These are phyloP conservation scores for Hypholoma sublateritium DNA, from an alignment of 768 basidiomycete genomes.

Conservation along the genomic window DNA sequence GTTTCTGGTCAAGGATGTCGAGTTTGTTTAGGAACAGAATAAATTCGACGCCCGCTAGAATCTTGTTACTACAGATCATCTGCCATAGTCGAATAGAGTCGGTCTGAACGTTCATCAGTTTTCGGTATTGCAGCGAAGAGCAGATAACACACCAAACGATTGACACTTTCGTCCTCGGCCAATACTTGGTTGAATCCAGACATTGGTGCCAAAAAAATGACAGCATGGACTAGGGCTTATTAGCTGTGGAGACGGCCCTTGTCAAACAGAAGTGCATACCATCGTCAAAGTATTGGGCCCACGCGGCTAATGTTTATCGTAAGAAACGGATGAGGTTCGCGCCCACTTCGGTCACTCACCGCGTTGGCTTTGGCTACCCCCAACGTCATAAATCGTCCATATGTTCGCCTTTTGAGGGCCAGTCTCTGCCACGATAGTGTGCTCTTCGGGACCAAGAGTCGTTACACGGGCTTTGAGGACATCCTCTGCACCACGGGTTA, in stretches of 20 bases:
- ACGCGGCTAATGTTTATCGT: slow-evolving; percentile 43
- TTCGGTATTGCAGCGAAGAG: neutral
- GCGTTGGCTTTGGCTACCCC: slow-evolving; percentile 57
- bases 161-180: slow-evolving; percentile 55
- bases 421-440: slow-evolving; percentile 50
- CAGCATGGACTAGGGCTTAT: slow-evolving; percentile 46
- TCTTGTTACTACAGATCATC: slow-evolving; percentile 55
- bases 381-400: slow-evolving; percentile 71
- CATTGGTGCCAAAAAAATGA: slow-evolving; percentile 68
- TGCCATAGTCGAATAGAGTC: slow-evolving; percentile 64
- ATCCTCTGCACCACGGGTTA: slow-evolving; percentile 42
- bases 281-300: slow-evolving; percentile 73
- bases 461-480: slow-evolving; percentile 63
- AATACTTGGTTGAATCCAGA: slow-evolving; percentile 66
- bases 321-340: neutral
- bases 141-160: slow-evolving; percentile 47
- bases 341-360: slow-evolving; percentile 31
- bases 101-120: slow-evolving; percentile 30
- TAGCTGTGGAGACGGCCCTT: neutral
- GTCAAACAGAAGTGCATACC: slow-evolving; percentile 32
- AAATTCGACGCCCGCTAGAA: slow-evolving; percentile 52
- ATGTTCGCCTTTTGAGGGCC: slow-evolving; percentile 34
- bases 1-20: slow-evolving; percentile 57
- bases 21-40: slow-evolving; percentile 64
- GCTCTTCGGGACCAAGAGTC: slow-evolving; percentile 66